Conservation (phyloP, 768 basidiomycete species). For the Hericium alpestre region DNA sequence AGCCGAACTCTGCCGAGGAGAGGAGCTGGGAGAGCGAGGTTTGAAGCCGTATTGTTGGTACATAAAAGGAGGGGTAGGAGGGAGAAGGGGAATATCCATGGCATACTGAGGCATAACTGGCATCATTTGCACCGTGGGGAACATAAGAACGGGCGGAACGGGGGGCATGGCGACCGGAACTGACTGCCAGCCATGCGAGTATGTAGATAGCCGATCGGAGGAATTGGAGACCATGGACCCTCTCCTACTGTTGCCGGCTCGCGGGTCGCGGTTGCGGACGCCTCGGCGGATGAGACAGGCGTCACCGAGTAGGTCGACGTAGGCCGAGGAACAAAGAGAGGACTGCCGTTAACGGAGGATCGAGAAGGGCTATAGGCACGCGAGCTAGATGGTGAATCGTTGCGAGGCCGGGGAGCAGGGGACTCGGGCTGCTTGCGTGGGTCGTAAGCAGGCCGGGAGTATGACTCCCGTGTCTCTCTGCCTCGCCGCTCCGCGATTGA, state of each 20-base stretch:
- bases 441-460: constrained; percentile 11
- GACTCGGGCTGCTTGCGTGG: constrained; percentile 5
- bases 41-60: constrained; percentile 6
- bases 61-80: constrained; percentile 15
- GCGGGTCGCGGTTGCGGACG: neutral
- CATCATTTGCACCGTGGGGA: constrained; percentile 4
- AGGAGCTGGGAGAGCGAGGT: constrained; percentile 5
- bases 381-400: constrained; percentile 6
- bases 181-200: constrained; percentile 1
- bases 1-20: neutral
- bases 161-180: constrained; percentile 3
- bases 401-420: neutral
- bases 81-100: constrained; percentile 15
- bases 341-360: constrained; percentile 4
- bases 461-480: constrained; percentile 5
- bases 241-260: constrained; percentile 2
- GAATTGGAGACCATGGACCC: constrained; percentile 8
- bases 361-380: constrained; percentile 2
- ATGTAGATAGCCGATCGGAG: neutral
- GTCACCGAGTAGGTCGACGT: constrained; percentile 2
- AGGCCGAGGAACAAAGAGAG: constrained; percentile 1
- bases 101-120: constrained; percentile 10
- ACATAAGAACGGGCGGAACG: constrained; percentile 1
- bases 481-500: constrained; percentile 7
- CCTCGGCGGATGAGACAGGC: constrained; percentile 8